Base-by-base conservation (phyloP, 2,329 filamentous ascomycete genomes). In the Alternaria arbusti region DNA sequence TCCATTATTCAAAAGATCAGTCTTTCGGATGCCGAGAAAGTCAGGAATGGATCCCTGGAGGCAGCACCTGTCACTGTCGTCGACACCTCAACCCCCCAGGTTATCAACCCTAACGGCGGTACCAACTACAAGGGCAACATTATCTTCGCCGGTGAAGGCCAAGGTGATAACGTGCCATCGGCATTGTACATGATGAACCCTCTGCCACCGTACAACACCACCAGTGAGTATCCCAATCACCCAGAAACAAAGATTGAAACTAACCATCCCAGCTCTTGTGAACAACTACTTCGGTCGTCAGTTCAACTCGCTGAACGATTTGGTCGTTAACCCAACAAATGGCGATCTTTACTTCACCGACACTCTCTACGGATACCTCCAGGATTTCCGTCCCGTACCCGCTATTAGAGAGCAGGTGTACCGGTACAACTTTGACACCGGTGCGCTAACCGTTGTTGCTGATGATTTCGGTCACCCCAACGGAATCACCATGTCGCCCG, bases 321-420 rank as follows among this genome's bases (percentile, higher is more conserved):
- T 82, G 7, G 70, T 74, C 32, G 75, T 83, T 11, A 76, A 79
- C 63, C 71, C 74, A 9, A 64, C 57, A 30, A 77, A 79, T 8
- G 80, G 80, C 40, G 79, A 81, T 52, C 77, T 85, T 60, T 84
- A 82, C 80, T 84, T 84, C 73, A 84, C 83, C 8, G 83, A 84
- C 60, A 80, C 81, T 15, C 64, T 76, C 22, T 74, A 72, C 36
- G 73, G 70, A 43, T 71, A 61, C 63, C 62, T 71, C 36, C 71
- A 73, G 49, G 57, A 71, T 28, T 72, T 73, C 63, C 71, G 71
- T 25, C 71, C 71, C 15, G 63, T 65, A 13, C 73, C 74, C 6
- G 68, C 68, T 46, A 70, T 76, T 2, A 69, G 66, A 3, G 71
- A 74, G 63, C 73, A 75, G 50, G 72, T 75, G 17, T 84, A 83